Conservation (phyloP, 2,329 filamentous ascomycete genomes). For the Neofusicoccum sp. region DNA sequence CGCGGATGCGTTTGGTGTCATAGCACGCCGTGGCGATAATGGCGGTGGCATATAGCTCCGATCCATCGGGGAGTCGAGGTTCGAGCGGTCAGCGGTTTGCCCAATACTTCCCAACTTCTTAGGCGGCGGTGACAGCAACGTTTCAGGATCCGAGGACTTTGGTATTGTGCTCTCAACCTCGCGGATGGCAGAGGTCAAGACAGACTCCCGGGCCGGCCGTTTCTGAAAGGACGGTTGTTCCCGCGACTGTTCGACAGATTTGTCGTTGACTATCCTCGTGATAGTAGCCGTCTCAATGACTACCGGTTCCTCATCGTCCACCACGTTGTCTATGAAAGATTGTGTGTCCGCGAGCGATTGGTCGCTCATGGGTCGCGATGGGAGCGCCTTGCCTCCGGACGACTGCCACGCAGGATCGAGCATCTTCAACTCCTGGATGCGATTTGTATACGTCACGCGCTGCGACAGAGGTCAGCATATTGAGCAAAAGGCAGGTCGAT, state of each 20-base stretch:
- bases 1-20: conserved; percentile 42
- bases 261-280: conserved; percentile 51
- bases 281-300: conserved; percentile 55
- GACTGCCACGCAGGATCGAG: conserved; percentile 58
- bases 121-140: conserved; percentile 36
- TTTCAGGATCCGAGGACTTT: conserved; percentile 24
- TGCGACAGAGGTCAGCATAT: conserved; percentile 35
- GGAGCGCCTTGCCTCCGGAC: conserved; percentile 69
- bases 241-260: conserved; percentile 26
- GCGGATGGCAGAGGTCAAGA: conserved; percentile 42
- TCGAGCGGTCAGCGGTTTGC: neutral
- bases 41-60: conserved; percentile 67
- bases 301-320: conserved; percentile 38
- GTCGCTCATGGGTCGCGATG: conserved; percentile 65
- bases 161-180: conserved; percentile 39
- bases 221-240: neutral
- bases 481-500: neutral
- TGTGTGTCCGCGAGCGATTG: conserved; percentile 45
- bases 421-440: conserved; percentile 81
- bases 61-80: conserved; percentile 52
- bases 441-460: conserved; percentile 85
- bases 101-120: conserved; percentile 26
- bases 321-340: conserved; percentile 29
- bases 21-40: conserved; percentile 62
- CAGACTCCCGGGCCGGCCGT: conserved; percentile 31